Conservation (phyloP, 352 stramenopile genomes). For the Phytopythium sindhum region DNA sequence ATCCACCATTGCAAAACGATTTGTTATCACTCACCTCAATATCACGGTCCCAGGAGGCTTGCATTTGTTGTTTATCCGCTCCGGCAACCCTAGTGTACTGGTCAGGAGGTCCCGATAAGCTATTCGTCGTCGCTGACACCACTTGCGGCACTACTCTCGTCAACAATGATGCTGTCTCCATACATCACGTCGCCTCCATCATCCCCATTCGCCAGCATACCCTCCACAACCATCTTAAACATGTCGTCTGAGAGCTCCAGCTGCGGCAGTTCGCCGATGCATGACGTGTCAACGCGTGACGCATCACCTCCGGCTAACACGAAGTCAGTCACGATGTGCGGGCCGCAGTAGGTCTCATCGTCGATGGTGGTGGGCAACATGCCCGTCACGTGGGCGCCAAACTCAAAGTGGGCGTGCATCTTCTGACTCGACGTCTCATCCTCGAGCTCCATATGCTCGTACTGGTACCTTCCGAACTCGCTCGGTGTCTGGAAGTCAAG, state of each 20-base stretch:
- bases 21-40: neutral
- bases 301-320: conserved; percentile 21
- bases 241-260: conserved; percentile 20
- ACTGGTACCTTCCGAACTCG: conserved; percentile 34
- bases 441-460: conserved; percentile 13
- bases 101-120: neutral
- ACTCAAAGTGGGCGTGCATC: conserved; percentile 41
- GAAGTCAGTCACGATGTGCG: conserved; percentile 35
- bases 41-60: neutral
- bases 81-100: neutral
- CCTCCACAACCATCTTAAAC: conserved; percentile 18
- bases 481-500: conserved; percentile 38
- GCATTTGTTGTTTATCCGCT: neutral
- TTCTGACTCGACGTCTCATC: conserved; percentile 25
- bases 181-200: neutral
- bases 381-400: conserved; percentile 33
- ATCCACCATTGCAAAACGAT: too few relatives aligned
- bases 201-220: conserved; percentile 5
- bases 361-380: conserved; percentile 22
- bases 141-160: neutral
- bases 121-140: neutral
- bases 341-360: conserved; percentile 26
- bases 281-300: conserved; percentile 29
- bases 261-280: conserved; percentile 24
- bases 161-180: neutral